Percentiles rank a stretch among this genome's conserved stretches.
Conservation (phyloP, 306 rosid species). For the Corylus heterophylla region DNA sequence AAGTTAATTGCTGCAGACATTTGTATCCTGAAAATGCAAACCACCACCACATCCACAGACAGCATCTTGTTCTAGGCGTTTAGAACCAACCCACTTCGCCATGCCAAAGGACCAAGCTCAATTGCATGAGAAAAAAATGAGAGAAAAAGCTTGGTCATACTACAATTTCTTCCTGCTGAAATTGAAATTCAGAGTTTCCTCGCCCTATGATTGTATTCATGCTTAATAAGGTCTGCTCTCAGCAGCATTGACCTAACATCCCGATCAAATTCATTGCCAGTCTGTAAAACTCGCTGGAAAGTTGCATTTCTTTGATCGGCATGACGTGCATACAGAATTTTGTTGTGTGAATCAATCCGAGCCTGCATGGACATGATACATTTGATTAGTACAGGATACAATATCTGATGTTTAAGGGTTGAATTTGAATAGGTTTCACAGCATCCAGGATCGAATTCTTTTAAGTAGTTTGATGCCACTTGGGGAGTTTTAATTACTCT, state of each 20-base stretch:
- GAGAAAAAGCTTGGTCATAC: conserved; percentile 21
- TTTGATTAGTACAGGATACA: conserved; percentile 8
- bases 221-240: conserved; percentile 89
- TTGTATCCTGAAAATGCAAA: conserved; percentile 28
- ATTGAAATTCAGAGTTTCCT: conserved; percentile 63
- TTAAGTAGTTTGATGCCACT: not conserved
- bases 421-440: not conserved
- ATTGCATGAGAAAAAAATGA: not conserved
- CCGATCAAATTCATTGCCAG: conserved; percentile 79
- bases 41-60: conserved; percentile 23
- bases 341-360: conserved; percentile 97
- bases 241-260: conserved; percentile 88
- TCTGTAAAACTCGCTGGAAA: conserved; percentile 86
- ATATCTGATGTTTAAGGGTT: not conserved
- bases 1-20: conserved; percentile 33
- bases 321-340: conserved; percentile 90
- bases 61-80: conserved; percentile 15
- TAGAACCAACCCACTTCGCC: conserved; percentile 25
- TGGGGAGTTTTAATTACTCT: not conserved
- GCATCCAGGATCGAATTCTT: not conserved
- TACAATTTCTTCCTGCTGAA: conserved; percentile 12
- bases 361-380: conserved; percentile 62
- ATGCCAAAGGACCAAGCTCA: conserved; percentile 14
- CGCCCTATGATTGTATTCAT: conserved; percentile 61
- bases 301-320: conserved; percentile 98